Evolutionary conservation across 164 flowering plant genomes (phyloP), one percentile per base, ranked within the genome.

Genomic region (Stephania cephalantha): DNA sequence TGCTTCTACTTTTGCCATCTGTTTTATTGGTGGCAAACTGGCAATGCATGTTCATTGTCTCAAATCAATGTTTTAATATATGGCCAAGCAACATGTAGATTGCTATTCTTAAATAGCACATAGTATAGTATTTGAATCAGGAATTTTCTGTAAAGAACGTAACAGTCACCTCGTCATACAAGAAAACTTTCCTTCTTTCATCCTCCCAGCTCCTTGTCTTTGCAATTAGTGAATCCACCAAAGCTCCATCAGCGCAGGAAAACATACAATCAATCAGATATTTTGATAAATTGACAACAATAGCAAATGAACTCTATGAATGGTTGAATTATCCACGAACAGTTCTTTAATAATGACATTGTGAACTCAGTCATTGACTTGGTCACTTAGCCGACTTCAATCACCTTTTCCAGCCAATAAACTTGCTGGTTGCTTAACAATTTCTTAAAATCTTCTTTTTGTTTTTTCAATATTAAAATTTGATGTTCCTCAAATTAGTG

Each of bases 131-230:
- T 25, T 20, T 65, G 22, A 22, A 20, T 65, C 10, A 65, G 6
- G 29, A 65, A 65, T 65, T 9, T 65, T 20, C 29, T 65, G 4
- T 65, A 65, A 65, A 65, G 35, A 65, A 18, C 17, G 15, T 50
- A 50, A 9, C 11, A 17, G n/a, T 76, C 76, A 95, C 99, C 88
- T 88, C 91, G 80, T 93, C 97, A 77, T 90, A 95, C 75, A 89
- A 78, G 87, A 91, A 93, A 53, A 81, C 84, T 75, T 88, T 90
- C 46, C 83, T 85, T 74, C 92, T 83, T 82, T 90, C 97, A 46
- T 87, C 88, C 83, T 95, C 99, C 99, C 97, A 95, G 77, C 78
- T 76, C 76, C 79, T 88, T 45, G 94, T 87, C 79, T 84, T 91
- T 81, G 83, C 82, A 35, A 88, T 85, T 70, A 95, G 84, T 55